Evolutionary conservation across 108 stramenopile species (phyloP), one percentile per base, ranked within the genome.

Genomic region (Hondaea fermentalgiana): DNA sequence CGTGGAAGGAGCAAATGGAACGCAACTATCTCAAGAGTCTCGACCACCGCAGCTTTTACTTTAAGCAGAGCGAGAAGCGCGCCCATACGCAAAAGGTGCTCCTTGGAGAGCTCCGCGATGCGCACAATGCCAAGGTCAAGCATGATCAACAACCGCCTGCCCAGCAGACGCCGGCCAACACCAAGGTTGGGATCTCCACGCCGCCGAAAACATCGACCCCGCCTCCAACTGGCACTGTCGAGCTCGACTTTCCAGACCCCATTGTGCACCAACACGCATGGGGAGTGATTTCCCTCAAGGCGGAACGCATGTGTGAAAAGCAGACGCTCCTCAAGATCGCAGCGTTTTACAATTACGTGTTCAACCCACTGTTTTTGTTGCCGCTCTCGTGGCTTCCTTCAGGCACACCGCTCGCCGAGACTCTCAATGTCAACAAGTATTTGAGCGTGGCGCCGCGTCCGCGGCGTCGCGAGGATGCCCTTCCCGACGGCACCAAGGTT

Each of bases 11-110:
- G 57, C 51, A 89, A 35, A 64, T 91, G 91, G 90, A 60, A 23
- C 17, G 51, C 42, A 94, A 93, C 44, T 92, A 91, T 88, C 49
- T 88, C 90, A 93, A 92, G 87, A 88, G 87, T 5, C 58, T 93
- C n/a, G 94, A 94, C 88, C 92, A 93, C 25, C 93, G 94, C 6
- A 88, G 89, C 47, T 90, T 91, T 35, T 92, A 94, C 76, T 93
- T 92, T 6, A 89, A 87, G 45, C 90, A 91, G 23, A 49, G 57
- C 55, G 93, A 93, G 72, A 93, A 93, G 91, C 90, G 90, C 58
- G 83, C 87, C 2, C 29, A 43, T 55, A 35, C 90, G 44, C 5
- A 25, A 53, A 90, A 90, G 83, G 23, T 28, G 5, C 43, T 90
- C 4, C 16, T 88, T 0, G 58, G 16, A 29, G 89, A 87, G 35